Conservation (phyloP, 345 rosid genomes). For the Camelina hispida region DNA sequence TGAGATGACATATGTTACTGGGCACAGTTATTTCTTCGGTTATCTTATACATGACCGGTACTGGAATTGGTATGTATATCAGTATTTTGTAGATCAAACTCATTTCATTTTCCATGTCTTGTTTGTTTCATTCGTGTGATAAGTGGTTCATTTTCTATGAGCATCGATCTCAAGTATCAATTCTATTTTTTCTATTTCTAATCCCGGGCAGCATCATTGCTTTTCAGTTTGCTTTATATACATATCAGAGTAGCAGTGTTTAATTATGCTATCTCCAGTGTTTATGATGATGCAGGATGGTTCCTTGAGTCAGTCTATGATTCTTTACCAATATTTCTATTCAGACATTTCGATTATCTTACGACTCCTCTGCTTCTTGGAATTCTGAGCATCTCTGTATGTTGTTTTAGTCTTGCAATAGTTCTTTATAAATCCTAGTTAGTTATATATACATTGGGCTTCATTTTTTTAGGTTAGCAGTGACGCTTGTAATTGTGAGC, state of each 20-base stretch:
- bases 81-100: too few species aligned
- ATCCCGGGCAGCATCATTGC: background rate
- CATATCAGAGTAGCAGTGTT: background rate
- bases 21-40: too few species aligned
- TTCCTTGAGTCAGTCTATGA: slow-evolving; percentile 66
- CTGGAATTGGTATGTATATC: too few species aligned
- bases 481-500: slow-evolving; percentile 62
- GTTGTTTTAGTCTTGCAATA: slow-evolving; percentile 9
- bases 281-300: slow-evolving; percentile 43
- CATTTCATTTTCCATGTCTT: background rate
- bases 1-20: too few species aligned
- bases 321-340: slow-evolving; percentile 81
- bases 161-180: slow-evolving; percentile 83
- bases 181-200: background rate
- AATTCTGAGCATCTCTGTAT: background rate
- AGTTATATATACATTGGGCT: slow-evolving; percentile 50
- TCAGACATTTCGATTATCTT: slow-evolving; percentile 49
- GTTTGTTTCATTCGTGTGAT: slow-evolving; percentile 41
- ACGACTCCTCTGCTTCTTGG: slow-evolving; percentile 10
- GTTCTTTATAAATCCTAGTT: too few species aligned
- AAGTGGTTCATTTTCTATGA: slow-evolving; percentile 95
- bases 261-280: background rate
- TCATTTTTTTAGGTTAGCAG: slow-evolving; percentile 78
- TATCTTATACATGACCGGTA: too few species aligned
- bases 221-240: slow-evolving; percentile 7